phyloP scores from a whole-genome alignment of 768 basidiomycete species.

The Russula sp. region DNA sequence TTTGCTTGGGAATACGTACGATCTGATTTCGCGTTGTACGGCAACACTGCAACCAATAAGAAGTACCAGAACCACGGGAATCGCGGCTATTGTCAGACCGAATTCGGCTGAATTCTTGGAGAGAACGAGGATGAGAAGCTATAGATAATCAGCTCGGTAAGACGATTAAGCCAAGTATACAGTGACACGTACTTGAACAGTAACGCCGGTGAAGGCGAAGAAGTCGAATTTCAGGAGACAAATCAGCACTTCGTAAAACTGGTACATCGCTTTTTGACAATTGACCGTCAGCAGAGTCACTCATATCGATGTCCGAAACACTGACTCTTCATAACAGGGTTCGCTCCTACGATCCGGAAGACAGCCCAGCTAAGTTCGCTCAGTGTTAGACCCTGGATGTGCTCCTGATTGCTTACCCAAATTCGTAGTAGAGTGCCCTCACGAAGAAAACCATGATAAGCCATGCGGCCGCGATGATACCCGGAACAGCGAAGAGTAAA shows the following conservation, averaged over 20 bases:
- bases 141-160: neutral
- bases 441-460: constrained; percentile 59
- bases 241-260: constrained; percentile 80
- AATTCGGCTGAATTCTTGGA: constrained; percentile 61
- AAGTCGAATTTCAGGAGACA: constrained; percentile 88
- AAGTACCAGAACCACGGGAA: constrained; percentile 67
- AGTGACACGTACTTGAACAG: constrained; percentile 61
- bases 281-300: constrained; percentile 9
- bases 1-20: constrained; percentile 35
- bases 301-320: constrained; percentile 1
- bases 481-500: constrained; percentile 67
- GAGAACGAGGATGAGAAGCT: constrained; percentile 81
- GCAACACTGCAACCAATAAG: constrained; percentile 60
- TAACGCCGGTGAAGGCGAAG: constrained; percentile 81
- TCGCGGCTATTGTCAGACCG: constrained; percentile 73
- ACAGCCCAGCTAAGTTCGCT: constrained; percentile 64
- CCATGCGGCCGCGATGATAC: constrained; percentile 61
- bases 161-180: neutral
- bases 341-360: constrained; percentile 84
- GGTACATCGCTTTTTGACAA: constrained; percentile 77
- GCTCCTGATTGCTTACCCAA: constrained; percentile 49
- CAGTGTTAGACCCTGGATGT: neutral
- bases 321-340: constrained; percentile 76
- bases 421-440: constrained; percentile 67
- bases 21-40: constrained; percentile 74